Evolutionary conservation across 768 basidiomycete genomes (phyloP).

Genomic region (Amylocystis lapponica): DNA sequence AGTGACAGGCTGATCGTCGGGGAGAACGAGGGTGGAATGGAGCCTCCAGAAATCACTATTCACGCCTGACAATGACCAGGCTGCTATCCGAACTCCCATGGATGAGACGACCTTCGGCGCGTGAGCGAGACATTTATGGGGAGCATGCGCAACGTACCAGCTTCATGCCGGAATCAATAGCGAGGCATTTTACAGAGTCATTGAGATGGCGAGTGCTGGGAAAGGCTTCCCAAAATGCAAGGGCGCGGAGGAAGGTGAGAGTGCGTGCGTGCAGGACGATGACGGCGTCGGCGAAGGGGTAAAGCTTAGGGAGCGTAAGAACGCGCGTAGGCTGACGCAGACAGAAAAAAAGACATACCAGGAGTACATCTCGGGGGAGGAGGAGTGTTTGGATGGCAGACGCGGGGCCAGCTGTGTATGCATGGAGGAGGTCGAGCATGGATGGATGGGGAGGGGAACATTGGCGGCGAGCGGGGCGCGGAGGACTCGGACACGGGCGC

Average conservation of each 20-base stretch:
- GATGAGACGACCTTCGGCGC: conserved; percentile 62
- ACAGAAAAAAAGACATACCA: conserved; percentile 34
- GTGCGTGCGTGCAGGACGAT: conserved; percentile 67
- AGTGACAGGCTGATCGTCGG: conserved; percentile 48
- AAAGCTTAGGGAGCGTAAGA: conserved; percentile 44
- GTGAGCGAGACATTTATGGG: background rate
- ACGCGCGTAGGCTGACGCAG: conserved; percentile 6
- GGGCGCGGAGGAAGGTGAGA: conserved; percentile 59
- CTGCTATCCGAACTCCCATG: conserved; percentile 60
- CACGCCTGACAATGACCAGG: conserved; percentile 53
- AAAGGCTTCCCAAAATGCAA: conserved; percentile 79
- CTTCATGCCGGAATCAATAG: conserved; percentile 76
- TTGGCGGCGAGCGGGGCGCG: background rate
- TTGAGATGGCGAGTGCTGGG: conserved; percentile 45
- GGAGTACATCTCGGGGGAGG: conserved; percentile 47
- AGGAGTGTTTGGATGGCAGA: conserved; percentile 51
- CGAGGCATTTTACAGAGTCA: conserved; percentile 50
- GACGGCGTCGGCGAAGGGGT: conserved; percentile 65
- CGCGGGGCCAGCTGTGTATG: conserved; percentile 48
- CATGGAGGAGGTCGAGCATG: conserved; percentile 44
- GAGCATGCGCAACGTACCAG: conserved; percentile 46
- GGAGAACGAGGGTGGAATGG: conserved; percentile 73
- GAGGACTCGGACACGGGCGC: background rate
- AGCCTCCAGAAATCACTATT: conserved; percentile 57
- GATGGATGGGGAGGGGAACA: background rate